A percentile compares a stretch with the other conserved stretches of the same genome.
Conservation (phyloP, 257 asterid genomes). For the Nicotiana paniculata region DNA sequence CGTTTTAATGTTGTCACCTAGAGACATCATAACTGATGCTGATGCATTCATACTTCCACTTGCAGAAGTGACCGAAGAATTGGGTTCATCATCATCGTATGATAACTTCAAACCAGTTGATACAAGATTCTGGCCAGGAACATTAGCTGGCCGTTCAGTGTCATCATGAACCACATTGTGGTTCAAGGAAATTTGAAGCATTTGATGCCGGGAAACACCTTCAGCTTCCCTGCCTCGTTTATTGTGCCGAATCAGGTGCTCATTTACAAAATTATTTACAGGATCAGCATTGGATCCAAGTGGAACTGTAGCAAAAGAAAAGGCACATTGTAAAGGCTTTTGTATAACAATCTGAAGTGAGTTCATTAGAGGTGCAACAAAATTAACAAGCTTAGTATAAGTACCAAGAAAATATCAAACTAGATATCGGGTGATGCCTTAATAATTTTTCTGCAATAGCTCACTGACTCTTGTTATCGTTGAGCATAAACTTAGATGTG, state of each 20-base stretch:
- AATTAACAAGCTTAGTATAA: background rate
- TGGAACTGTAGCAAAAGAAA: constrained; percentile 35
- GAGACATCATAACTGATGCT: constrained; percentile 47
- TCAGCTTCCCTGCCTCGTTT: constrained; percentile 43
- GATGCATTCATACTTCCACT: constrained; percentile 49
- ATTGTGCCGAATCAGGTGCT: constrained; percentile 32
- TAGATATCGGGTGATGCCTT: background rate
- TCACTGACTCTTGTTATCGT: background rate
- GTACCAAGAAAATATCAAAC: background rate
- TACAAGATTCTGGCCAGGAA: constrained; percentile 53
- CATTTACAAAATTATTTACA: constrained; percentile 52
- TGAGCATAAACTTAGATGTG: background rate
- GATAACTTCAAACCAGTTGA: constrained; percentile 83
- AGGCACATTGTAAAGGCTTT: background rate
- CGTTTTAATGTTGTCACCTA: constrained; percentile 41
- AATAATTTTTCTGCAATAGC: background rate
- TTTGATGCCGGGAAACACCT: constrained; percentile 44
- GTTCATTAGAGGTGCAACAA: background rate
- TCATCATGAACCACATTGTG: constrained; percentile 39
- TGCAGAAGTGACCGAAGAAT: constrained; percentile 67
- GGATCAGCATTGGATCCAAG: constrained; percentile 43
- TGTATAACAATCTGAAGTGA: background rate
- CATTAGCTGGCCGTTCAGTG: constrained; percentile 32
- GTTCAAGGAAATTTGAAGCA: constrained; percentile 46
- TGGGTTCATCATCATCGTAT: constrained; percentile 75